Conservation (phyloP, 2,329 filamentous ascomycete species). For the Fusarium continuum region DNA sequence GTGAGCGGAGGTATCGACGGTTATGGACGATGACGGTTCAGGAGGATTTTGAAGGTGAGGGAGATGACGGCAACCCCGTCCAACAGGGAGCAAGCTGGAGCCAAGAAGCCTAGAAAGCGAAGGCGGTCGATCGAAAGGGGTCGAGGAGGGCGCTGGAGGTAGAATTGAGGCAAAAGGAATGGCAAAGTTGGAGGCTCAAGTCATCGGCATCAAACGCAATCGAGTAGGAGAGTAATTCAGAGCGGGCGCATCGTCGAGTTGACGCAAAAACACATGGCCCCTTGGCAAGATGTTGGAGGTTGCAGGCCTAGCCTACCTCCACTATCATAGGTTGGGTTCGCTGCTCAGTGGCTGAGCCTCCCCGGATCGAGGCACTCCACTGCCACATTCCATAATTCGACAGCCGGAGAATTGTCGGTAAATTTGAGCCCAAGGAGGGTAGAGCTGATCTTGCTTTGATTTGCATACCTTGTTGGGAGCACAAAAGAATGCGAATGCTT, state of each 20-base stretch:
- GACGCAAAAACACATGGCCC: slow-evolving; percentile 43
- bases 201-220: slow-evolving; percentile 39
- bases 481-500: neutral
- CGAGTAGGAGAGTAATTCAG: slow-evolving; percentile 37
- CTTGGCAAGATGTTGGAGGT: slow-evolving; percentile 41
- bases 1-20: slow-evolving; percentile 5
- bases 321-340: slow-evolving; percentile 37
- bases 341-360: slow-evolving; percentile 40
- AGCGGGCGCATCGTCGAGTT: slow-evolving; percentile 39
- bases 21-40: slow-evolving; percentile 8
- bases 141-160: slow-evolving; percentile 8
- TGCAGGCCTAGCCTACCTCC: slow-evolving; percentile 16
- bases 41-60: slow-evolving; percentile 19
- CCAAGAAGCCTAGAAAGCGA: slow-evolving; percentile 29
- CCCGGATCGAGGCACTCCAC: slow-evolving; percentile 26
- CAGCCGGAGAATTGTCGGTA: slow-evolving; percentile 39
- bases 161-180: slow-evolving; percentile 34
- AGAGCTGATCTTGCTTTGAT: neutral
- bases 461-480: neutral
- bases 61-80: slow-evolving; percentile 34
- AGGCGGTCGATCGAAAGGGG: slow-evolving; percentile 33
- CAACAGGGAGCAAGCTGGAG: slow-evolving; percentile 30
- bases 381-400: slow-evolving; percentile 37
- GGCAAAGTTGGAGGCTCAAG: slow-evolving; percentile 36
- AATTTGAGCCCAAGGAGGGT: slow-evolving; percentile 8